Base-by-base conservation (phyloP, 179 eudicot genomes). In the Carnegiea gigantea region DNA sequence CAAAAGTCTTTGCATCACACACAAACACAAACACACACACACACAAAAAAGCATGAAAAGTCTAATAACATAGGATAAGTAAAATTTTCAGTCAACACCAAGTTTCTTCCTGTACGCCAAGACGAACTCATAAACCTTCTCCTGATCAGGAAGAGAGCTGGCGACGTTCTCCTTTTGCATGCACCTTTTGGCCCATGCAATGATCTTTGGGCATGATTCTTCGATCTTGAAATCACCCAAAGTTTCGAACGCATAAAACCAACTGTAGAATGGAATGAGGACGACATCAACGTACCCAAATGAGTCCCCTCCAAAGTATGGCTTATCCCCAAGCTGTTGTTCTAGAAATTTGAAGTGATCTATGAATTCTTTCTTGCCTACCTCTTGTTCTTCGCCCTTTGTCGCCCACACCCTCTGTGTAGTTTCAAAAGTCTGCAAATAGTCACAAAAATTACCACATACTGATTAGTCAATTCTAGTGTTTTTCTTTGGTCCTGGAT, bases 141-240 rank as follows among this genome's bases (percentile, higher is more conserved):
- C 26, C 17, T 80, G 78, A 20, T 90, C 89, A 3, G 88, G 88
- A 18, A 90, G 88, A 26, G 87, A n/a, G 75, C 87, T 86, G 17
- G 88, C 67, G 5, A 90, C 91, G 13, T 86, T 90, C 70, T 87
- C 87, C 54, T 54, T 84, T 13, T 86, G 65, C 86, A 88, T 62
- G 73, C 91, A 90, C 81, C 89, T 87, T 79, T 88, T 86, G 54
- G 86, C 92, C 91, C 90, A 90, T 0, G 81, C 90, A 2, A 86
- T 80, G 54, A 90, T 68, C 57, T 87, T 85, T 0, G 90, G 92
- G 71, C 91, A 89, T 43, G 79, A 79, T 0, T 82, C 85, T 48
- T 74, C 77, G 12, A 74, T 23, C 30, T 48, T 74, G 59, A 74
- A 74, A 24, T 48, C 24, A 6, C 20, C 77, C 5, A 74, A 23